phyloP scores from a whole-genome alignment of 2,329 filamentous ascomycete species.

The Fusarium metavorans region DNA sequence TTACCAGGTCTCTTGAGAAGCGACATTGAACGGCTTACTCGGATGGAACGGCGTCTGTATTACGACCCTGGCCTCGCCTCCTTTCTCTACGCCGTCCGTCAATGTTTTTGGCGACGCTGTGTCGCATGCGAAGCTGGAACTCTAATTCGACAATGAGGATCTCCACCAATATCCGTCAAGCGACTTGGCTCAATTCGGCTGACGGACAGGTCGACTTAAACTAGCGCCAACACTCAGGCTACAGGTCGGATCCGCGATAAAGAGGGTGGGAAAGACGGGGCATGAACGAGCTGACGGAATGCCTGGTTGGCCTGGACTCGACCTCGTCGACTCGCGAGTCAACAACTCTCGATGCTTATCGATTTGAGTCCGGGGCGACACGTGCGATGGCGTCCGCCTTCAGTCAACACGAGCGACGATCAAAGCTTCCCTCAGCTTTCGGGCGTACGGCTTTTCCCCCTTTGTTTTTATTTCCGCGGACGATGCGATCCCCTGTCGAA shows the following conservation, averaged over 20 bases:
- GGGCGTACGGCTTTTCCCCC: neutral
- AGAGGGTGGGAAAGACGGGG: constrained; percentile 12
- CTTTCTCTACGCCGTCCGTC: constrained; percentile 22
- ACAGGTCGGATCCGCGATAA: constrained; percentile 25
- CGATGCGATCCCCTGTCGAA: constrained; percentile 5
- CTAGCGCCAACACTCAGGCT: constrained; percentile 30
- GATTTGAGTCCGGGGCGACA: neutral
- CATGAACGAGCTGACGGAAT: neutral
- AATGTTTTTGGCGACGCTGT: constrained; percentile 14
- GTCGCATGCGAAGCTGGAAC: constrained; percentile 26
- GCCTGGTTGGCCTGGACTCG: constrained; percentile 9
- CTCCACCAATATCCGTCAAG: constrained; percentile 24
- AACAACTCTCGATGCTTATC: neutral
- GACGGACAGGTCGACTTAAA: constrained; percentile 20
- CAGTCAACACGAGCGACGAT: neutral
- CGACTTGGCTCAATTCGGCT: constrained; percentile 32
- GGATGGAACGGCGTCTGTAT: constrained; percentile 17
- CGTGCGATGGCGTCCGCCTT: neutral
- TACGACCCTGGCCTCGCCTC: constrained; percentile 23
- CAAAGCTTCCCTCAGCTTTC: constrained; percentile 1
- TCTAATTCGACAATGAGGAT: constrained; percentile 25
- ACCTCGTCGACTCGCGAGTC: neutral
- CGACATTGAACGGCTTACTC: constrained; percentile 3
- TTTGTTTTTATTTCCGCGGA: constrained; percentile 5
- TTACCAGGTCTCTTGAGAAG: constrained; percentile 49